Conservation (phyloP, 2,329 filamentous ascomycete genomes). For the Penicillium brevicompactum region DNA sequence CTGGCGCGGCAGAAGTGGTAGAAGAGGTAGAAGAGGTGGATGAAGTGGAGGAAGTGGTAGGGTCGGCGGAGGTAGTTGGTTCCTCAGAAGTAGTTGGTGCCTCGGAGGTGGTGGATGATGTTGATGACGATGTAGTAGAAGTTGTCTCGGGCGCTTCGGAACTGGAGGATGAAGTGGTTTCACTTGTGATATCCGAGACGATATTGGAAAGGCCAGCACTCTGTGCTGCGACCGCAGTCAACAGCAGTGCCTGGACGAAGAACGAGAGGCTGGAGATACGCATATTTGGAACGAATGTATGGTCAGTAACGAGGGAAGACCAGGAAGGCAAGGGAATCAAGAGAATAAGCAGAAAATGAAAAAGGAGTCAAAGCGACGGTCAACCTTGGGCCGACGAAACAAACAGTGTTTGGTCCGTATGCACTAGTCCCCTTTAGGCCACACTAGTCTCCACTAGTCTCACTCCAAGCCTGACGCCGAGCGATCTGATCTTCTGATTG, state of each 20-base stretch:
- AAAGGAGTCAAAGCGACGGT: conserved; percentile 12
- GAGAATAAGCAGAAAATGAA: conserved; percentile 12
- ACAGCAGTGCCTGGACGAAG: conserved; percentile 35
- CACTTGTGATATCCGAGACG: conserved; percentile 15
- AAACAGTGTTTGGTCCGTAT: conserved; percentile 1
- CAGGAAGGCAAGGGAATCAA: conserved; percentile 1
- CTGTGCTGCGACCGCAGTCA: conserved; percentile 36
- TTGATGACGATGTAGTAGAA: conserved; percentile 15
- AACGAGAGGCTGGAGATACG: conserved; percentile 35
- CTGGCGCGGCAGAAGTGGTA: conserved; percentile 10
- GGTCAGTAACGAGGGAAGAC: conserved; percentile 12
- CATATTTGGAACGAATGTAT: conserved; percentile 26
- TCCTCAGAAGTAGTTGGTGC: conserved; percentile 14
- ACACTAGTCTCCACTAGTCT: conserved; percentile 2
- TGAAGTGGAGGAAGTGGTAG: conserved; percentile 20
- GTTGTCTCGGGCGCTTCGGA: conserved; percentile 7
- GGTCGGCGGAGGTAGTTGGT: conserved; percentile 14
- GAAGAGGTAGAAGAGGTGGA: conserved; percentile 11
- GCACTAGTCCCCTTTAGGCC: neutral
- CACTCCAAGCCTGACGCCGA: neutral
- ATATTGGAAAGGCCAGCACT: conserved; percentile 22
- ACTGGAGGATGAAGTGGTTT: conserved; percentile 12
- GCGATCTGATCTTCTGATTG: neutral
- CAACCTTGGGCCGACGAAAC: neutral
- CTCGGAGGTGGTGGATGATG: conserved; percentile 15